These are phyloP conservation scores for Trichoderma sp. DNA, from an alignment of 2,329 filamentous ascomycete genomes.

Conservation along the genomic window DNA sequence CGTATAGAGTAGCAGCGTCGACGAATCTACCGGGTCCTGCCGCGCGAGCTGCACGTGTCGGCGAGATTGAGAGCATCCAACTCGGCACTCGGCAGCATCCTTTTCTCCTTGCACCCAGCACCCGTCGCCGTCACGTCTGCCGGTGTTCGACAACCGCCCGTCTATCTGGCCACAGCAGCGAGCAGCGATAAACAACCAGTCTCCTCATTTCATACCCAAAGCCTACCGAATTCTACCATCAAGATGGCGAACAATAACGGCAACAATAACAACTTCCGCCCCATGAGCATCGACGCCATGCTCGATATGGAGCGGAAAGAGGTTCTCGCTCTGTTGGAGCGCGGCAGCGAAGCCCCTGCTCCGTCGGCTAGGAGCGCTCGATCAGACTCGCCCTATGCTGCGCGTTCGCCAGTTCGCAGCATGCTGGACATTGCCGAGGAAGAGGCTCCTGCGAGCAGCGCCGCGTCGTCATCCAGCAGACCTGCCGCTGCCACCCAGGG, in stretches of 20 bases:
- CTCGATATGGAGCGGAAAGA: slow-evolving; percentile 77
- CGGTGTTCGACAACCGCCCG: neutral
- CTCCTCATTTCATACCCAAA: neutral
- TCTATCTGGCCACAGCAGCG: neutral
- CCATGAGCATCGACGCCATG: slow-evolving; percentile 75
- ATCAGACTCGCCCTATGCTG: slow-evolving; percentile 59
- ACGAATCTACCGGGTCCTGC: neutral
- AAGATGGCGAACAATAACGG: slow-evolving; percentile 40
- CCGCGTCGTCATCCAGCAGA: slow-evolving; percentile 16
- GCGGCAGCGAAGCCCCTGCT: slow-evolving; percentile 42
- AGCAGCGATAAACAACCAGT: neutral
- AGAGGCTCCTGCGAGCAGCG: slow-evolving; percentile 31
- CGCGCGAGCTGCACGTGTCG: slow-evolving; percentile 9
- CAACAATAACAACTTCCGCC: slow-evolving; percentile 38
- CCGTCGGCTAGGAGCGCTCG: slow-evolving; percentile 42
- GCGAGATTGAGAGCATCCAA: neutral
- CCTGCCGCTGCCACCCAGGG: slow-evolving; percentile 48
- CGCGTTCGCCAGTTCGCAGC: slow-evolving; percentile 68
- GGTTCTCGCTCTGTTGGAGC: slow-evolving; percentile 69
- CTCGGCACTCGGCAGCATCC: neutral
- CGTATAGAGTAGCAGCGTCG: no score
- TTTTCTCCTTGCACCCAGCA: neutral
- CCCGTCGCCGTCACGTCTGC: slow-evolving; percentile 2
- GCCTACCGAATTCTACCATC: slow-evolving; percentile 20
- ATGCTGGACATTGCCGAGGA: slow-evolving; percentile 64